These are phyloP conservation scores for Podila horticola DNA, from an alignment of 192 early-diverging fungal genomes.

Conservation along the genomic window DNA sequence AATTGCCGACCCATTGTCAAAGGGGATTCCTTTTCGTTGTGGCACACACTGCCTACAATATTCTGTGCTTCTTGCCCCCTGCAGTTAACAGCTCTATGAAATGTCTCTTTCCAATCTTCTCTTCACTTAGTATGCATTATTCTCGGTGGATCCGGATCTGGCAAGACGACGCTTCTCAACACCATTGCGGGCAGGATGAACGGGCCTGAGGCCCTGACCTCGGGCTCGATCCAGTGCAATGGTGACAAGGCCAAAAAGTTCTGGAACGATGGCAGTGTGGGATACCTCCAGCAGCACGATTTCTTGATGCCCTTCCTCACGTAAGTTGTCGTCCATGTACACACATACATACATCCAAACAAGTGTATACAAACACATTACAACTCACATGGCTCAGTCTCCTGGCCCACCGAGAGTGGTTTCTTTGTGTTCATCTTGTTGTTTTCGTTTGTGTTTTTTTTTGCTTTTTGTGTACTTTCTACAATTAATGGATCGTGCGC, in stretches of 20 bases:
- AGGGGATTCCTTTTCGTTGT: no score
- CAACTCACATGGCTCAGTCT: no score
- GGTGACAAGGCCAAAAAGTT: constrained; percentile 51
- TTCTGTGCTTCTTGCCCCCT: no score
- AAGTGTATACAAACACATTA: no score
- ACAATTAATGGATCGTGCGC: not conserved
- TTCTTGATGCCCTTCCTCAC: constrained; percentile 51
- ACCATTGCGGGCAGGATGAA: constrained; percentile 73
- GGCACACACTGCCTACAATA: no score
- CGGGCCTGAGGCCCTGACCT: constrained; percentile 53
- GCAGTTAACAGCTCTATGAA: no score
- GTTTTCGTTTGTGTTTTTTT: no score
- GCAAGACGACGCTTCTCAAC: constrained; percentile 84
- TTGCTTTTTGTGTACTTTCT: not conserved
- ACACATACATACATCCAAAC: not conserved
- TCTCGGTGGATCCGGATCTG: constrained; percentile 86
- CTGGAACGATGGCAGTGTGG: constrained; percentile 51
- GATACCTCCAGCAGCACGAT: constrained; percentile 50
- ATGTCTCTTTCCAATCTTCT: no score
- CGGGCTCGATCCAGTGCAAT: constrained; percentile 61
- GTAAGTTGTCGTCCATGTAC: constrained; percentile 11
- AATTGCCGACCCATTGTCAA: no score
- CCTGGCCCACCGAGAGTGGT: no score
- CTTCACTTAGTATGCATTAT: constrained; percentile 71
- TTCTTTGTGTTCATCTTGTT: not conserved